phyloP scores from a whole-genome alignment of 2,329 filamentous ascomycete genomes.

The Phyllosticta citrichinensis region DNA sequence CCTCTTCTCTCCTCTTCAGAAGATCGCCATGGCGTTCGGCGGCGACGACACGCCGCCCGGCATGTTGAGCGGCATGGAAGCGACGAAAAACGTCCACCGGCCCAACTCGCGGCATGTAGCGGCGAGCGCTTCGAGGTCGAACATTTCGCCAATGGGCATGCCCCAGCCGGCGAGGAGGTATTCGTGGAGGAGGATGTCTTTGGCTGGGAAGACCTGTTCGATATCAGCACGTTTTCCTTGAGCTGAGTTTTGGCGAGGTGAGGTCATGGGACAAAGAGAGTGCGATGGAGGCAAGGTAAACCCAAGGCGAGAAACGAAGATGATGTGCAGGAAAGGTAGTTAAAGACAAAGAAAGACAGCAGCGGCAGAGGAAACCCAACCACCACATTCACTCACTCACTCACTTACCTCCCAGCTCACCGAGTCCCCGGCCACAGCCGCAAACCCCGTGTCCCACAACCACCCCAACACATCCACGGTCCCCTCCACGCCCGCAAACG shows the following conservation, averaged over 20 bases:
- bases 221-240: too few relatives aligned
- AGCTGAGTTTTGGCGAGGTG: too few relatives aligned
- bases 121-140: conserved; percentile 41
- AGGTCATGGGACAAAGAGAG: background rate
- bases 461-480: conserved; percentile 28
- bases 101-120: conserved; percentile 42
- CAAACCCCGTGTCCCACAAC: conserved; percentile 39
- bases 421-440: conserved; percentile 36
- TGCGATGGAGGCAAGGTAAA: too few relatives aligned
- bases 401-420: conserved; percentile 34
- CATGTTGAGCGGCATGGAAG: conserved; percentile 48
- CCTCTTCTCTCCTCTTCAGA: conserved; percentile 14
- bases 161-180: conserved; percentile 43
- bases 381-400: too few relatives aligned
- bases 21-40: conserved; percentile 28
- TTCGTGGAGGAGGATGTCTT: conserved; percentile 20
- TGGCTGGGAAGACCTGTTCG: conserved; percentile 3
- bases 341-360: background rate
- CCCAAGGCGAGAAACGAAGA: too few relatives aligned
- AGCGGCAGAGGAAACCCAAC: too few relatives aligned
- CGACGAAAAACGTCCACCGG: conserved; percentile 51
- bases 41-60: conserved; percentile 29
- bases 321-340: too few relatives aligned
- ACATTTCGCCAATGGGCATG: conserved; percentile 34
- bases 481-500: conserved; percentile 32